Evolutionary conservation across 306 rosid species (phyloP), one percentile per base, ranked within the genome.

Genomic region (Alnus rubra): DNA sequence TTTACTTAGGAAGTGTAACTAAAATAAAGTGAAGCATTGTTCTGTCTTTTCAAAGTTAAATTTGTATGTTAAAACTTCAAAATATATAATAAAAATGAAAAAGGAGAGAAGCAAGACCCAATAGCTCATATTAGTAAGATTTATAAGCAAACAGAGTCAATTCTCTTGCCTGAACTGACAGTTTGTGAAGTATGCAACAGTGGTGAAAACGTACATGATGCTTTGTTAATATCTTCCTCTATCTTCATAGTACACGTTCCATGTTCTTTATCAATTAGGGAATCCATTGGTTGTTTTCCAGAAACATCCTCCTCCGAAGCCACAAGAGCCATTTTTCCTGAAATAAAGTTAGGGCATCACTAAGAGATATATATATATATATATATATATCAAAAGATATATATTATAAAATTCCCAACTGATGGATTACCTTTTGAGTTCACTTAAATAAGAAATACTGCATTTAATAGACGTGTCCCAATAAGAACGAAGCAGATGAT

Each of bases 101-200:
- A 3, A 49, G 52, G 1, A 56, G 31, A 23, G 19, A 23, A 58
- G 13, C 63, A 56, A n/a, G 63, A 23, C 31, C 31, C 13, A 9
- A 19, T 56, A n/a, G 33, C 19, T 56, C 8, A 23, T 19, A 23
- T 23, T 12, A 19, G 11, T 56, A n/a, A 56, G 16, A 53, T 53
- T 53, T 53, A 19, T 56, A 19, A 19, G 64, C 3, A 18, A 58
- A 58, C 11, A 9, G 13, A 7, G 15, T 58, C 19, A 71, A 80
- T 54, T 52, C 35, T 75, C 69, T 74, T 72, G 70, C 84, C 84
- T 81, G 87, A 72, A 78, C 30, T 79, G 19, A 42, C 56, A 59
- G 70, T 44, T 8, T 23, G 11, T 58, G 37, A 23, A 58, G 13
- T 23, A 58, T 28, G 15, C 65, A 58, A 23, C 2, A 19, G 60